A percentile compares a stretch with the other conserved stretches of the same genome.
Conservation (phyloP, 2,329 filamentous ascomycete genomes). For the Alternaria sp. region DNA sequence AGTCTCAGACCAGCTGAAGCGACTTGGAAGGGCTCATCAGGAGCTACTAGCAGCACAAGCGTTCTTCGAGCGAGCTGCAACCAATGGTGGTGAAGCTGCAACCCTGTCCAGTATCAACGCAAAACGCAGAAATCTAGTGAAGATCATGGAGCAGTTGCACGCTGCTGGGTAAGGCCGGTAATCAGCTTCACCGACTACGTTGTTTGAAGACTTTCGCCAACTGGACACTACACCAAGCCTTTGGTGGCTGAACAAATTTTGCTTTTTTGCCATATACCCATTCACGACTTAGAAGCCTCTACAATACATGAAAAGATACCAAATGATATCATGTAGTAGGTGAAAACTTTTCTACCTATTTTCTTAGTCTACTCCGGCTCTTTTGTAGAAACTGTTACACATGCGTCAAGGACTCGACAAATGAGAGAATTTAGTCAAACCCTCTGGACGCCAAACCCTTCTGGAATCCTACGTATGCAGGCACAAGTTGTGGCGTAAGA, state of each 20-base stretch:
- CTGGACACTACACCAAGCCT: background rate
- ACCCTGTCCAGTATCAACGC: constrained; percentile 28
- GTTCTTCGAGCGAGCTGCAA: constrained; percentile 34
- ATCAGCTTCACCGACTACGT: background rate
- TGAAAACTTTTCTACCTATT: background rate
- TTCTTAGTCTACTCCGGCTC: too few relatives aligned
- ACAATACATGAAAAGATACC: background rate
- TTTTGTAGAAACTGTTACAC: background rate
- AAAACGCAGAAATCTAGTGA: constrained; percentile 17
- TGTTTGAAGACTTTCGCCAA: background rate
- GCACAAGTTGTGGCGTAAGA: background rate
- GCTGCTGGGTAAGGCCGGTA: background rate
- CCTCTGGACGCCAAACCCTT: background rate
- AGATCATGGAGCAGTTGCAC: constrained; percentile 4
- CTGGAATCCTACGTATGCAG: background rate
- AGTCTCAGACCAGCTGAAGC: constrained; percentile 18
- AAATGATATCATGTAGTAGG: background rate
- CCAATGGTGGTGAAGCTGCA: constrained; percentile 28
- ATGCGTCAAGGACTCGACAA: background rate
- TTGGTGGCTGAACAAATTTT: background rate
- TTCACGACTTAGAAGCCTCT: background rate
- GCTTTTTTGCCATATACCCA: constrained; percentile 9
- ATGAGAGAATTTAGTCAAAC: background rate
- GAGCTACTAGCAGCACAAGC: constrained; percentile 34
- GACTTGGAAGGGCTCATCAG: constrained; percentile 25